A percentile compares a stretch with the other conserved stretches of the same genome.
phyloP scores from a whole-genome alignment of 148 eudicot species.

The Selenicereus undatus region DNA sequence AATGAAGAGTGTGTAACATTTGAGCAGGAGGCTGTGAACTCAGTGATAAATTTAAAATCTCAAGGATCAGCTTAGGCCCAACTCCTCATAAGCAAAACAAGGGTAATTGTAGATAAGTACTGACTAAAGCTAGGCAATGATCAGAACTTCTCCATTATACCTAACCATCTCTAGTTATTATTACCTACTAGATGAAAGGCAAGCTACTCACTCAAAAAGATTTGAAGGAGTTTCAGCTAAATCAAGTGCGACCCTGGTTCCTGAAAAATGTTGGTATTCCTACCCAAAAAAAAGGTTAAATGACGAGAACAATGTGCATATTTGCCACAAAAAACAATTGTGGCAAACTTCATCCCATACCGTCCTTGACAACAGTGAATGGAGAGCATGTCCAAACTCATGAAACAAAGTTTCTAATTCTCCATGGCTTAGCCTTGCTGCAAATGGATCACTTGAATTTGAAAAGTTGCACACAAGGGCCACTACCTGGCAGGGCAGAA shows the following conservation, averaged over 20 bases:
- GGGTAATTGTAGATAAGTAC: not conserved
- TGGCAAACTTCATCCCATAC: constrained; percentile 33
- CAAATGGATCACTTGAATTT: constrained; percentile 39
- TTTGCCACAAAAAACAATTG: constrained; percentile 11
- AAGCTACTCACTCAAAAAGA: constrained; percentile 81
- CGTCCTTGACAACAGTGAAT: constrained; percentile 92
- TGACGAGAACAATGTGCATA: constrained; percentile 2
- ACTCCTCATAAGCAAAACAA: not conserved
- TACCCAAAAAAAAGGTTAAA: constrained; percentile 26
- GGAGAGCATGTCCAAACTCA: constrained; percentile 99
- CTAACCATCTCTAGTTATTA: not conserved
- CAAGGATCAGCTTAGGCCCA: not conserved
- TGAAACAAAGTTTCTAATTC: constrained; percentile 96
- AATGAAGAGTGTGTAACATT: not conserved
- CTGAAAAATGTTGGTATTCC: constrained; percentile 98
- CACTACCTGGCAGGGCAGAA: constrained; percentile 53
- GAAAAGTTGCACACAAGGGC: constrained; percentile 96
- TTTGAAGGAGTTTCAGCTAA: constrained; percentile 97
- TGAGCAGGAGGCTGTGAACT: not conserved
- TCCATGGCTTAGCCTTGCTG: constrained; percentile 72
- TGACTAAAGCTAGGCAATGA: not conserved
- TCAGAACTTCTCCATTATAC: not conserved
- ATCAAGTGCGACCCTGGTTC: constrained; percentile 92
- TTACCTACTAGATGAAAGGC: not conserved
- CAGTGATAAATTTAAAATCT: not conserved